Percentiles rank a stretch among this genome's conserved stretches.
phyloP scores from a whole-genome alignment of 2,329 filamentous ascomycete genomes.

The Lasiodiplodia theobromae region DNA sequence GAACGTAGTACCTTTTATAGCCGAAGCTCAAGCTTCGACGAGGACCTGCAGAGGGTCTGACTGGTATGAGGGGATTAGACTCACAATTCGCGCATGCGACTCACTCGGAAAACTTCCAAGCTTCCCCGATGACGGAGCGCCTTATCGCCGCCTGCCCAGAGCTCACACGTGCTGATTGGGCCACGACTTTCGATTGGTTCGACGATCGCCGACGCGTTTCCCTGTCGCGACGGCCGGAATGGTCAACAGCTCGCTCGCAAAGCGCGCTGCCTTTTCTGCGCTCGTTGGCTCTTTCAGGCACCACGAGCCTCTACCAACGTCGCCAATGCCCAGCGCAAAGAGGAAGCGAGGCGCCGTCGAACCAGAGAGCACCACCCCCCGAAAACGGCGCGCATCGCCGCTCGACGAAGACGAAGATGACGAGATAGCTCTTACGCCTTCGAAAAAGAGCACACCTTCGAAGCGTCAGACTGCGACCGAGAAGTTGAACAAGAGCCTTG shows the following conservation, averaged over 20 bases:
- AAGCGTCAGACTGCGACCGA: constrained; percentile 33
- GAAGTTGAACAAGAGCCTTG: constrained; percentile 16
- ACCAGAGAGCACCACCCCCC: constrained; percentile 22
- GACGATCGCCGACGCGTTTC: constrained; percentile 24
- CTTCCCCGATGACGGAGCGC: constrained; percentile 24
- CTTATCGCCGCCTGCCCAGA: constrained; percentile 17
- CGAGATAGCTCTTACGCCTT: constrained; percentile 21
- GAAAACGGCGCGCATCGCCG: constrained; percentile 17
- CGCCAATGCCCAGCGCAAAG: constrained; percentile 27
- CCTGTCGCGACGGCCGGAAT: constrained; percentile 18
- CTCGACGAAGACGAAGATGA: constrained; percentile 20
- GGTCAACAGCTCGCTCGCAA: constrained; percentile 10
- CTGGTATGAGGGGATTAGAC: constrained; percentile 3
- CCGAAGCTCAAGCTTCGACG: constrained; percentile 24
- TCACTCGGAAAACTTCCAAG: constrained; percentile 25
- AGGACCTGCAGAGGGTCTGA: not conserved
- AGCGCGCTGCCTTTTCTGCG: constrained; percentile 16
- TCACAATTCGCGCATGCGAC: constrained; percentile 16
- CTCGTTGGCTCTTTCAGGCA: constrained; percentile 21
- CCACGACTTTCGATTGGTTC: constrained; percentile 20
- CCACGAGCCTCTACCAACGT: not conserved
- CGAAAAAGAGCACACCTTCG: constrained; percentile 15
- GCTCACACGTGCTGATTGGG: constrained; percentile 22
- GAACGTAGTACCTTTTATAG: constrained; percentile 14
- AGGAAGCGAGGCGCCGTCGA: constrained; percentile 18